Percentiles rank a stretch among this genome's conserved stretches.
Evolutionary conservation across 768 basidiomycete species (phyloP).

Genomic region (Amanita muscaria): DNA sequence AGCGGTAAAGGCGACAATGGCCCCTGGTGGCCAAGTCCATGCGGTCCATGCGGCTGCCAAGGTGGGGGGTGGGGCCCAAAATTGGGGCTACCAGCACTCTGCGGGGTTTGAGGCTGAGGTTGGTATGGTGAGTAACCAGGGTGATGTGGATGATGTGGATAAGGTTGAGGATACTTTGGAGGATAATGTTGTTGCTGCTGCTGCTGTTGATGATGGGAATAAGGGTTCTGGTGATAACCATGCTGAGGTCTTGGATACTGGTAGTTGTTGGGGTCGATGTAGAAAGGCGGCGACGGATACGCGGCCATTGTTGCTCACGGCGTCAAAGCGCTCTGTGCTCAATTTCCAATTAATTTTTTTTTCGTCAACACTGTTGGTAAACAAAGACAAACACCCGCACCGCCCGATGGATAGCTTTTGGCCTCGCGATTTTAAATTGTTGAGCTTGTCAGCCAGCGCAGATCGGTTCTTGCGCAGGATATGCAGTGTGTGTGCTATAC

Average conservation of each 20-base stretch:
- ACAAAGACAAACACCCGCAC: no score
- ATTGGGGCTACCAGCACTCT: not conserved
- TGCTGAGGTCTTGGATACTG: not conserved
- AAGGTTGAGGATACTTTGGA: constrained; percentile 6
- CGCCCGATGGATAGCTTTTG: no score
- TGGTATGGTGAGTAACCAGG: not conserved
- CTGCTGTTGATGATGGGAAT: not conserved
- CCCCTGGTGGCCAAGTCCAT: not conserved
- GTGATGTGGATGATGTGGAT: constrained; percentile 1
- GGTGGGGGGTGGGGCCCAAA: not conserved
- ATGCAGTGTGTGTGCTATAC: no score
- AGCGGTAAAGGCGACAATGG: not conserved
- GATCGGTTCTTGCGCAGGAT: no score
- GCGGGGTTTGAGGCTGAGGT: not conserved
- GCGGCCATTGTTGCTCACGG: no score
- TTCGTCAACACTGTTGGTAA: no score
- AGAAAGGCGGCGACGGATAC: no score
- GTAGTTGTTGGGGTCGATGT: not conserved
- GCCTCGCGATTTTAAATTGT: no score
- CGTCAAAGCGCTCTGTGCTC: no score
- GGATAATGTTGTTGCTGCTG: constrained; percentile 3
- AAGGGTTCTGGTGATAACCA: not conserved
- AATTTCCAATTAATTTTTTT: no score
- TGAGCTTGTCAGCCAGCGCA: no score
- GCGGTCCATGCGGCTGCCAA: not conserved